These are phyloP conservation scores for Apophysomyces elegans DNA, from an alignment of 371 early-diverging fungal species.

Conservation along the genomic window DNA sequence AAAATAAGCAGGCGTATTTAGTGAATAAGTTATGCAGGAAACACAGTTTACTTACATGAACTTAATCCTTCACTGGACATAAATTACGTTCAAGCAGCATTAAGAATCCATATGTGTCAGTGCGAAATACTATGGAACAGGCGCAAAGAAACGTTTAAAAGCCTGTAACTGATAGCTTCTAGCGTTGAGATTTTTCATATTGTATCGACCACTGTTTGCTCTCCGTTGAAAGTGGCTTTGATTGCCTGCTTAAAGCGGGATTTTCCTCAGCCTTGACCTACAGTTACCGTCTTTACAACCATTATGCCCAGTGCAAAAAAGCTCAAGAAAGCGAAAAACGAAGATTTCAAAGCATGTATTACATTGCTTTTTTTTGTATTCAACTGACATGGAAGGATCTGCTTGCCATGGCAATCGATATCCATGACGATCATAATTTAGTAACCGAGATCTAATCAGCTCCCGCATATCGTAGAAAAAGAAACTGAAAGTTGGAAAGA, in stretches of 20 bases:
- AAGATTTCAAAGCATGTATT: slow-evolving; percentile 73
- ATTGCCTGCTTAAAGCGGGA: neutral
- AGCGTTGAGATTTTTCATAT: neutral
- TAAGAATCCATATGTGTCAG: no score
- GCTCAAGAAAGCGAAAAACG: slow-evolving; percentile 76
- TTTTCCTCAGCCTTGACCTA: no score
- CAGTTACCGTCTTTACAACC: neutral
- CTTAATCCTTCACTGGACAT: no score
- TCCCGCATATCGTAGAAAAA: slow-evolving; percentile 67
- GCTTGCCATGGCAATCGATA: neutral
- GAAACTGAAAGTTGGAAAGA: slow-evolving; percentile 91
- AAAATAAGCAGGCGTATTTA: no score
- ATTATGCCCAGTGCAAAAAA: slow-evolving; percentile 76
- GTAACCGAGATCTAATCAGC: neutral
- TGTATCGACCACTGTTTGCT: neutral
- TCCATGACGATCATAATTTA: neutral
- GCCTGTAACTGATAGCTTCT: no score
- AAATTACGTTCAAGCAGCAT: no score
- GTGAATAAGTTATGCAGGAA: no score
- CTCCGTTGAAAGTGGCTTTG: neutral
- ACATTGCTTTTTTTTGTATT: neutral
- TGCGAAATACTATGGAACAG: no score
- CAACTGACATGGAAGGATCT: neutral
- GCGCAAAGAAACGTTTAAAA: no score
- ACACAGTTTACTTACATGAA: no score